A percentile compares a stretch with the other conserved stretches of the same genome.
These are phyloP conservation scores for Emmonsiellopsis sp. DNA, from an alignment of 2,329 filamentous ascomycete genomes.

Conservation along the genomic window DNA sequence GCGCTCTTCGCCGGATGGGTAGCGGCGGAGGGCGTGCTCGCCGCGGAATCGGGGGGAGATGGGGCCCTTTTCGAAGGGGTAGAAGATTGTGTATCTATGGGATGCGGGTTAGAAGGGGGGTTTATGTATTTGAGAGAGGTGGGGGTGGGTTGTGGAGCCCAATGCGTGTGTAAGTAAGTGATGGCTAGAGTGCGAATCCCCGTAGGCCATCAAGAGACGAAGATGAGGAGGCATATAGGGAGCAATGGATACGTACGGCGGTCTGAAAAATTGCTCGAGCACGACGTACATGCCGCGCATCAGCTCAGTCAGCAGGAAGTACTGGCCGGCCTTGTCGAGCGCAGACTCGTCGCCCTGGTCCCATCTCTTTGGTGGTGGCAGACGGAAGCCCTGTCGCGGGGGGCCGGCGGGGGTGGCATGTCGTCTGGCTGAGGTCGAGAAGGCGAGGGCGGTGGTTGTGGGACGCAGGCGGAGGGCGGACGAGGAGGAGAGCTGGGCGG, in stretches of 20 bases:
- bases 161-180: neutral
- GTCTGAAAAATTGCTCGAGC: constrained; percentile 95
- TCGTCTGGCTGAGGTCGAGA: constrained; percentile 54
- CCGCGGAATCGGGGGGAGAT: constrained; percentile 97
- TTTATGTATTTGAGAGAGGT: neutral
- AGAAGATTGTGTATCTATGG: constrained; percentile 88
- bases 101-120: neutral
- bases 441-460: constrained; percentile 41
- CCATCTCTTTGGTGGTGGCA: constrained; percentile 65
- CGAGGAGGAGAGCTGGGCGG: constrained; percentile 16
- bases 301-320: constrained; percentile 95
- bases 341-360: constrained; percentile 67
- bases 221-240: constrained; percentile 1
- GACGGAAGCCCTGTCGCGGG: constrained; percentile 71
- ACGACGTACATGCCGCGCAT: constrained; percentile 95
- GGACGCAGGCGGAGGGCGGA: constrained; percentile 25
- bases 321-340: constrained; percentile 78
- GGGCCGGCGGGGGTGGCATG: constrained; percentile 62
- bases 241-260: constrained; percentile 61
- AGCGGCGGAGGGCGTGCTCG: constrained; percentile 91
- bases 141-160: neutral
- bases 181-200: neutral
- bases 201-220: neutral
- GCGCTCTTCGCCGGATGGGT: constrained; percentile 94
- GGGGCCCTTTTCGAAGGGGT: constrained; percentile 97